These are phyloP conservation scores for Gnetum montanum DNA, from an alignment of 75 land plant species.

Conservation along the genomic window DNA sequence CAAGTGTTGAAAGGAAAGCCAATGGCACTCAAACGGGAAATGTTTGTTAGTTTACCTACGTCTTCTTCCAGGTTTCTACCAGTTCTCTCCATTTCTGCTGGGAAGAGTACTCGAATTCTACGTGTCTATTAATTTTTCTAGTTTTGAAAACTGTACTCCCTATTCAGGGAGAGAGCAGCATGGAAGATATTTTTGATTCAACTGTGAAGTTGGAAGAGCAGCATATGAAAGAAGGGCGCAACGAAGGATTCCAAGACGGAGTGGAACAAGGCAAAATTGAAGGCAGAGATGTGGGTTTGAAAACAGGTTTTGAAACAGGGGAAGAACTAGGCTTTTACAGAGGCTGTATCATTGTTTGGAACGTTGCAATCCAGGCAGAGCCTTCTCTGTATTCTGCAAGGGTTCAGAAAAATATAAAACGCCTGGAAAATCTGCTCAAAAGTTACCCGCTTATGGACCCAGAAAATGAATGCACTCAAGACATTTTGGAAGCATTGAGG, in stretches of 20 bases:
- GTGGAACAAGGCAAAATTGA: conserved; percentile 48
- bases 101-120: too few species aligned
- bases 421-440: conserved; percentile 38
- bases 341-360: conserved; percentile 71
- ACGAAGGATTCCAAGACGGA: conserved; percentile 50
- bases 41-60: too few species aligned
- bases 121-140: too few species aligned
- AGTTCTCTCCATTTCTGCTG: too few species aligned
- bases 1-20: too few species aligned
- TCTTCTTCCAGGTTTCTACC: too few species aligned
- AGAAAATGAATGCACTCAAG: conserved; percentile 60
- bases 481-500: conserved; percentile 58
- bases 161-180: conserved; percentile 1
- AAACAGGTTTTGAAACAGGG: conserved; percentile 62
- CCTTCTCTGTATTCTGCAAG: conserved; percentile 47
- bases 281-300: conserved; percentile 65
- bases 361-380: conserved; percentile 33
- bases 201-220: conserved; percentile 44
- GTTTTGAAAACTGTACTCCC: too few species aligned
- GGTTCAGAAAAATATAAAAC: conserved; percentile 36
- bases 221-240: conserved; percentile 50
- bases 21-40: too few species aligned
- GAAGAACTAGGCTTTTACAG: conserved; percentile 80
- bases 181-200: conserved; percentile 64
- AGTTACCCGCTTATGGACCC: conserved; percentile 59